These are phyloP conservation scores for Funneliformis mosseae DNA, from an alignment of 192 early-diverging fungal genomes.

Conservation along the genomic window DNA sequence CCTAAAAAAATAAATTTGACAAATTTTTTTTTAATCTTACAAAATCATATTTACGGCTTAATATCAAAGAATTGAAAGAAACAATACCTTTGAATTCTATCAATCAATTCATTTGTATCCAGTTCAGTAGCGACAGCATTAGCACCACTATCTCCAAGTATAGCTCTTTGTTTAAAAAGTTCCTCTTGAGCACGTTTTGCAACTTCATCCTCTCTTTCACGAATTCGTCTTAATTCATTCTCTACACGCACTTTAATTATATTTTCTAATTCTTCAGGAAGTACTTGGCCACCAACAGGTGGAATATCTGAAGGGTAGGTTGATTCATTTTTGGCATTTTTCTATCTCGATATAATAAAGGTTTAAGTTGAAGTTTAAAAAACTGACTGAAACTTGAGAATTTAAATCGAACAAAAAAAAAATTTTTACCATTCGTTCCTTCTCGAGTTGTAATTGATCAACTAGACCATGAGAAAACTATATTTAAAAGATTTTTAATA, in stretches of 20 bases:
- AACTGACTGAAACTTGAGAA: too few species aligned
- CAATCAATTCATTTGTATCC: slow-evolving; percentile 15
- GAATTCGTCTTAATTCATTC: slow-evolving; percentile 2
- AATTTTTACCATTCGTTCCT: background rate
- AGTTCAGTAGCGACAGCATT: slow-evolving; percentile 18
- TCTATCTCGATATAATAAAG: background rate
- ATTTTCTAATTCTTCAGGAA: slow-evolving; percentile 13
- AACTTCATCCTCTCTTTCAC: slow-evolving; percentile 13
- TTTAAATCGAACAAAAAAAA: too few species aligned
- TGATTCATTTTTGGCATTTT: background rate
- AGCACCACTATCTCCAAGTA: slow-evolving; percentile 1
- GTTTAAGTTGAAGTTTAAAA: background rate
- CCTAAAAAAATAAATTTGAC: slow-evolving; percentile 9
- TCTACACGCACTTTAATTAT: slow-evolving; percentile 18
- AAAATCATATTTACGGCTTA: background rate
- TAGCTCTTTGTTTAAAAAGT: background rate
- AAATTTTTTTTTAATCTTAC: background rate
- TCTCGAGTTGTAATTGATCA: slow-evolving; percentile 4
- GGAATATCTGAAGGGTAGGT: background rate
- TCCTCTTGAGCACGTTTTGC: background rate
- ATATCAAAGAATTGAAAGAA: background rate
- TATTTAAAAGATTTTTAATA: background rate
- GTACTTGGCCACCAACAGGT: background rate
- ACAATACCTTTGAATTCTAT: slow-evolving; percentile 15
- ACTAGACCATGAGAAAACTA: slow-evolving; percentile 19